Conservation (phyloP, 2,329 filamentous ascomycete species). For the Fusarium fujikuroi region DNA sequence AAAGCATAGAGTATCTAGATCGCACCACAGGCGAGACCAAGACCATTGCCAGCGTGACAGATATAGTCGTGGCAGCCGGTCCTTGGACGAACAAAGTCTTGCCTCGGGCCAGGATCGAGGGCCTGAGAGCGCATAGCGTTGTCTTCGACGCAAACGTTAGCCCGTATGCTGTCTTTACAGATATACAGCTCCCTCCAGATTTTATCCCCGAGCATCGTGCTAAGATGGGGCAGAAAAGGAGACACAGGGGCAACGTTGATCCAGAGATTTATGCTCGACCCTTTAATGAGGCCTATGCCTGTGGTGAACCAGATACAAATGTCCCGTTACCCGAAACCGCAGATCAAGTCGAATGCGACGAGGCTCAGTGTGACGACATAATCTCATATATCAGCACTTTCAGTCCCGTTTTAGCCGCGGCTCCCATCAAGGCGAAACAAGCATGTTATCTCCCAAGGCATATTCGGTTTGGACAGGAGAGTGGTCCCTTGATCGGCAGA, state of each 20-base stretch:
- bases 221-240: slow-evolving; percentile 60
- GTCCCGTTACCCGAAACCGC: slow-evolving; percentile 80
- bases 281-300: slow-evolving; percentile 90
- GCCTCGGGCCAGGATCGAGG: slow-evolving; percentile 66
- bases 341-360: slow-evolving; percentile 80
- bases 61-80: slow-evolving; percentile 66
- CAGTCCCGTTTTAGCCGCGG: slow-evolving; percentile 71
- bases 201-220: slow-evolving; percentile 66
- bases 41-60: slow-evolving; percentile 59
- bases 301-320: slow-evolving; percentile 85
- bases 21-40: slow-evolving; percentile 52
- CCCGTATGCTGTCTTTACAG: slow-evolving; percentile 85
- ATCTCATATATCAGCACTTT: slow-evolving; percentile 79
- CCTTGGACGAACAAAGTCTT: slow-evolving; percentile 72
- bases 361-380: slow-evolving; percentile 83
- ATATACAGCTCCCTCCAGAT: slow-evolving; percentile 77
- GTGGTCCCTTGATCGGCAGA: slow-evolving; percentile 79
- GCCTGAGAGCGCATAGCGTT: slow-evolving; percentile 72
- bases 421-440: slow-evolving; percentile 79
- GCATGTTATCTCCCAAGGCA: slow-evolving; percentile 94
- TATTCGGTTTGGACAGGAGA: slow-evolving; percentile 66
- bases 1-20: slow-evolving; percentile 70
- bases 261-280: slow-evolving; percentile 96
- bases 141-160: slow-evolving; percentile 73
- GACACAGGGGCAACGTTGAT: slow-evolving; percentile 72